A percentile compares a stretch with the other conserved stretches of the same genome.
phyloP scores from a whole-genome alignment of 2,329 filamentous ascomycete species.

The Polychaeton citri region DNA sequence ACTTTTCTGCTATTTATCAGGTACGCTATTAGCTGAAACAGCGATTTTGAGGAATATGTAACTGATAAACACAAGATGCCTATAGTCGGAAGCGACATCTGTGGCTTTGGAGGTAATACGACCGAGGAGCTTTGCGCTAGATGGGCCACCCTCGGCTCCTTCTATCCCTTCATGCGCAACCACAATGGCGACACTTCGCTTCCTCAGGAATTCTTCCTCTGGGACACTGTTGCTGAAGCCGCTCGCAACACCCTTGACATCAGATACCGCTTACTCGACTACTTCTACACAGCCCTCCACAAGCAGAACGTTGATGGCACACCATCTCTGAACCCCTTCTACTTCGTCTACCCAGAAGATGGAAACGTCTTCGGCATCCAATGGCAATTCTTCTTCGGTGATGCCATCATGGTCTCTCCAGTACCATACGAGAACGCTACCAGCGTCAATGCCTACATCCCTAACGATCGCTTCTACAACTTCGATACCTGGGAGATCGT shows the following conservation, averaged over 20 bases:
- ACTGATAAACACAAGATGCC: too few relatives aligned
- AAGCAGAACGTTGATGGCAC: slow-evolving; percentile 44
- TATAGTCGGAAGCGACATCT: slow-evolving; percentile 47
- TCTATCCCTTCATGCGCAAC: slow-evolving; percentile 60
- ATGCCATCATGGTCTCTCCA: slow-evolving; percentile 40
- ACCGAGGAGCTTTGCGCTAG: slow-evolving; percentile 50
- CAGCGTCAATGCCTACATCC: slow-evolving; percentile 40
- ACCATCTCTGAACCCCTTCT: slow-evolving; percentile 53
- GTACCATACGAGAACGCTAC: slow-evolving; percentile 36
- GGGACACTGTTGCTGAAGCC: slow-evolving; percentile 46
- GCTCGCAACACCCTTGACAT: slow-evolving; percentile 54
- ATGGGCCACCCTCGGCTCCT: slow-evolving; percentile 29
- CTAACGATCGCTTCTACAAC: slow-evolving; percentile 43
- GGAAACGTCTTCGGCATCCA: slow-evolving; percentile 36
- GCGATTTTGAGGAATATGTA: too few relatives aligned
- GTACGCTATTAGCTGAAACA: too few relatives aligned
- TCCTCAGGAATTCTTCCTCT: slow-evolving; percentile 58
- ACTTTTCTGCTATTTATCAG: slow-evolving; percentile 29
- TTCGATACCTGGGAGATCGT: slow-evolving; percentile 36
- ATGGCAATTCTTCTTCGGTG: slow-evolving; percentile 42
- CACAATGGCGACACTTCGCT: slow-evolving; percentile 44
- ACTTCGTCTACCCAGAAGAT: slow-evolving; percentile 53
- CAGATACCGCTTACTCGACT: slow-evolving; percentile 58
- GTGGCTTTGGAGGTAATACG: slow-evolving; percentile 55
- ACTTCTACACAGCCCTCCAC: slow-evolving; percentile 58